Evolutionary conservation across 768 basidiomycete genomes (phyloP).

Genomic region (Rubroboletus pulcherrimus): DNA sequence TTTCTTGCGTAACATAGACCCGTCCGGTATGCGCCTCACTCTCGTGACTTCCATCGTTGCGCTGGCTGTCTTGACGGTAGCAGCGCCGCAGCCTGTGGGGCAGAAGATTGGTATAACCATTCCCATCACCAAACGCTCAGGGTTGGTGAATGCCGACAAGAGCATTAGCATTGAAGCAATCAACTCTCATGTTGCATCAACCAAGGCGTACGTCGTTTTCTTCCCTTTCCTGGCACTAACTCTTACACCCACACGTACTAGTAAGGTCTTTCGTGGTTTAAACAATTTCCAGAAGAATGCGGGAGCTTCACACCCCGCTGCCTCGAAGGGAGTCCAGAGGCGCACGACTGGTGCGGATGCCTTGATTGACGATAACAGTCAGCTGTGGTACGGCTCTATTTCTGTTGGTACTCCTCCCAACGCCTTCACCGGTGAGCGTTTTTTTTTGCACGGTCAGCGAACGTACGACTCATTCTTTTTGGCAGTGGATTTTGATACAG

Average conservation of each 20-base stretch:
- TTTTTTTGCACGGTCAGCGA: neutral
- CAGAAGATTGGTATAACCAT: neutral
- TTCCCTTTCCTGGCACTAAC: neutral
- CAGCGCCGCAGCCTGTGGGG: neutral
- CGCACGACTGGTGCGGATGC: neutral
- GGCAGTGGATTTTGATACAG: constrained; percentile 27
- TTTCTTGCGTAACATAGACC: too few relatives aligned
- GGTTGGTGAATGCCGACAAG: neutral
- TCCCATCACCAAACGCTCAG: constrained; percentile 9
- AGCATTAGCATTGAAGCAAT: neutral
- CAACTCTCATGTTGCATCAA: constrained; percentile 1
- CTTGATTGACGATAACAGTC: neutral
- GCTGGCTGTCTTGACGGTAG: constrained; percentile 2
- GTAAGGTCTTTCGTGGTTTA: constrained; percentile 3
- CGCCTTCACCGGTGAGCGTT: neutral
- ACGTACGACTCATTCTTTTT: neutral
- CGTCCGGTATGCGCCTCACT: constrained; percentile 7
- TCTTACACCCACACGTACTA: neutral
- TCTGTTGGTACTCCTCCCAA: constrained; percentile 7
- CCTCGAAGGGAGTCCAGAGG: neutral
- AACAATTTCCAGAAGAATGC: constrained; percentile 2
- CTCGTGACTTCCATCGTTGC: neutral
- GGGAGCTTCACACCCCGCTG: neutral
- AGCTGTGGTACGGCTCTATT: constrained; percentile 14
- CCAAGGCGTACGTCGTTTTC: constrained; percentile 1